These are phyloP conservation scores for Orobanche coerulescens DNA, from an alignment of 257 asterid genomes.

Conservation along the genomic window DNA sequence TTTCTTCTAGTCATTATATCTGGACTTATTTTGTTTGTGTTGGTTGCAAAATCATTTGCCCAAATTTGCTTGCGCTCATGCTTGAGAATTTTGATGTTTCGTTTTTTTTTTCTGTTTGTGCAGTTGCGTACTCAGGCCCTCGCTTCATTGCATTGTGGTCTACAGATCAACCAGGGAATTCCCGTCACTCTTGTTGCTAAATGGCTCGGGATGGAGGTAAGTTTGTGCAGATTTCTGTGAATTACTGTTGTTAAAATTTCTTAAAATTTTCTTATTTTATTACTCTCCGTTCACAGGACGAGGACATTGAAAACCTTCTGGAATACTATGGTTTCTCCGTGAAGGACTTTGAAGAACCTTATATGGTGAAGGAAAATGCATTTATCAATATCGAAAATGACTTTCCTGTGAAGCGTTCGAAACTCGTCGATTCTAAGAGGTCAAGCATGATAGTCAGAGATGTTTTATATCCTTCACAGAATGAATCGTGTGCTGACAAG, in stretches of 20 bases:
- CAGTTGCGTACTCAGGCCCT: conserved; percentile 93
- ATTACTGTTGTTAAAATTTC: conserved; percentile 19
- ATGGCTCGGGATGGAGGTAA: conserved; percentile 99
- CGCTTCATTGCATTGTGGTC: conserved; percentile 83
- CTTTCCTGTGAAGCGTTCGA: conserved; percentile 77
- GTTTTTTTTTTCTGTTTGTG: conserved; percentile 26
- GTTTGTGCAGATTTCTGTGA: conserved; percentile 8
- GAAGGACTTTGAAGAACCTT: conserved; percentile 87
- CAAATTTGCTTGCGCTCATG: conserved; percentile 9
- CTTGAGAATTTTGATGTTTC: conserved; percentile 20
- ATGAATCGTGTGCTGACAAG: conserved; percentile 27
- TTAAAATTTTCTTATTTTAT: conserved; percentile 12
- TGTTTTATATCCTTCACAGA: conserved; percentile 45
- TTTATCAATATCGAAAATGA: conserved; percentile 66
- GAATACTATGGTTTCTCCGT: conserved; percentile 76
- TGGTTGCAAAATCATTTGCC: background rate
- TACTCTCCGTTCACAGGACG: conserved; percentile 51
- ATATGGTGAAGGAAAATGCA: conserved; percentile 86
- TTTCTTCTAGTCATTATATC: conserved; percentile 2
- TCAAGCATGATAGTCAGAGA: conserved; percentile 50
- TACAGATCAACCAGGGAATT: conserved; percentile 91
- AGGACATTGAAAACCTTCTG: conserved; percentile 63
- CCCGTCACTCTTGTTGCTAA: conserved; percentile 65
- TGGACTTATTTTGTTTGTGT: background rate
- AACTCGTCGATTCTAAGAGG: conserved; percentile 72